Evolutionary conservation across 2,329 filamentous ascomycete species (phyloP).

Genomic region (Diaporthe batatas): DNA sequence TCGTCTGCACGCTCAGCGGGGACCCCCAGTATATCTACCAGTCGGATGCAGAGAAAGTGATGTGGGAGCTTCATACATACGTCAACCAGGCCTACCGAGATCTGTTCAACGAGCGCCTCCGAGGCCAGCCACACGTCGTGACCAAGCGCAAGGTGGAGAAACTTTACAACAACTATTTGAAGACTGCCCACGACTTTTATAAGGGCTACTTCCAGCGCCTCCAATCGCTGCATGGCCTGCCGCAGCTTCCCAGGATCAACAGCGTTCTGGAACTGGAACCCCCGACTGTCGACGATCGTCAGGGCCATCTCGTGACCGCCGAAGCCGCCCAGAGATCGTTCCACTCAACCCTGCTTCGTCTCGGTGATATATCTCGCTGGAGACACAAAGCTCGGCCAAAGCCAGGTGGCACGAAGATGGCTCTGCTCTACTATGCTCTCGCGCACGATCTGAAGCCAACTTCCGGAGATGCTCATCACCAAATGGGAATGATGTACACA

Average conservation of each 20-base stretch:
- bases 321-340: slow-evolving; percentile 78
- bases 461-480: slow-evolving; percentile 88
- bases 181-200: slow-evolving; percentile 90
- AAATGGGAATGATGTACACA: slow-evolving; percentile 87
- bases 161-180: slow-evolving; percentile 86
- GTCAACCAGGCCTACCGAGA: slow-evolving; percentile 85
- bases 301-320: slow-evolving; percentile 64
- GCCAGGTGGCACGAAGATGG: slow-evolving; percentile 81
- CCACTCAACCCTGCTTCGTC: slow-evolving; percentile 84
- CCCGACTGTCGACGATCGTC: slow-evolving; percentile 58
- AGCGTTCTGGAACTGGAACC: slow-evolving; percentile 58
- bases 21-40: slow-evolving; percentile 70
- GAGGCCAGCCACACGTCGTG: slow-evolving; percentile 65
- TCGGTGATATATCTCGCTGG: slow-evolving; percentile 93
- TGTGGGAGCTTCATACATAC: slow-evolving; percentile 84
- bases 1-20: slow-evolving; percentile 78
- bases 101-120: slow-evolving; percentile 68
- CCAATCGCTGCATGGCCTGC: slow-evolving; percentile 70
- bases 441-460: slow-evolving; percentile 83
- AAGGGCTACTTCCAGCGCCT: slow-evolving; percentile 85
- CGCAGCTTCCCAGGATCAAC: slow-evolving; percentile 59
- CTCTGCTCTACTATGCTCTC: slow-evolving; percentile 86
- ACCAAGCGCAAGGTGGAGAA: slow-evolving; percentile 84
- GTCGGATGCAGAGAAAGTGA: slow-evolving; percentile 74
- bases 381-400: slow-evolving; percentile 80